These are phyloP conservation scores for Chondrus crispus DNA, from an alignment of 23 red algal species.

Conservation along the genomic window DNA sequence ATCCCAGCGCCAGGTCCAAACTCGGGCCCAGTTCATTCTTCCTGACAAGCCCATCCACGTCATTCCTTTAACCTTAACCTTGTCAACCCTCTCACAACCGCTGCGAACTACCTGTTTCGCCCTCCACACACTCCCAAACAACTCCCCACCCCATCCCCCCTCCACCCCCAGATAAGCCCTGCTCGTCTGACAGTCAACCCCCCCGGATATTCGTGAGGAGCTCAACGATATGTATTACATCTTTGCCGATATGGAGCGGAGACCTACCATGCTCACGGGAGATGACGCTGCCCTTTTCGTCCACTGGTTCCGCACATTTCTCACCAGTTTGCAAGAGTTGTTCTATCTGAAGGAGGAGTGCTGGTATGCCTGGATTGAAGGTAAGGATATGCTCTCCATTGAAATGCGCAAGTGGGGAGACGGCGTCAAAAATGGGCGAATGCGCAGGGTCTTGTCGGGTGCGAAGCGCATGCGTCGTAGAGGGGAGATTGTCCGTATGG, in stretches of 20 bases:
- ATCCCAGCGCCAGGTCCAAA: too few relatives aligned
- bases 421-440: background rate
- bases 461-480: constrained; percentile 20
- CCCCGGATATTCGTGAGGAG: too few relatives aligned
- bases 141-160: too few relatives aligned
- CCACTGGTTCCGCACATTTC: constrained; percentile 41
- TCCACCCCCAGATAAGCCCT: too few relatives aligned
- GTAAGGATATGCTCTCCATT: constrained; percentile 3
- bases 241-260: constrained; percentile 20
- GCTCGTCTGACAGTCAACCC: too few relatives aligned
- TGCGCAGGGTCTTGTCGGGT: constrained; percentile 11
- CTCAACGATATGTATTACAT: constrained; percentile 52
- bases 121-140: too few relatives aligned
- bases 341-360: constrained; percentile 33
- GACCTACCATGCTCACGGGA: constrained; percentile 36
- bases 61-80: too few relatives aligned
- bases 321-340: constrained; percentile 11
- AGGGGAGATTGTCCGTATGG: constrained; percentile 12
- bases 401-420: constrained; percentile 19
- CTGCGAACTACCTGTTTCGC: too few relatives aligned
- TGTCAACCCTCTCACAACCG: too few relatives aligned
- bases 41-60: too few relatives aligned
- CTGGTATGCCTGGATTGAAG: constrained; percentile 36
- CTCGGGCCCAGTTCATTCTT: too few relatives aligned
- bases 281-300: constrained; percentile 28